Base-by-base conservation (phyloP, 805 yeast genomes). In the Lipomyces yamadae region DNA sequence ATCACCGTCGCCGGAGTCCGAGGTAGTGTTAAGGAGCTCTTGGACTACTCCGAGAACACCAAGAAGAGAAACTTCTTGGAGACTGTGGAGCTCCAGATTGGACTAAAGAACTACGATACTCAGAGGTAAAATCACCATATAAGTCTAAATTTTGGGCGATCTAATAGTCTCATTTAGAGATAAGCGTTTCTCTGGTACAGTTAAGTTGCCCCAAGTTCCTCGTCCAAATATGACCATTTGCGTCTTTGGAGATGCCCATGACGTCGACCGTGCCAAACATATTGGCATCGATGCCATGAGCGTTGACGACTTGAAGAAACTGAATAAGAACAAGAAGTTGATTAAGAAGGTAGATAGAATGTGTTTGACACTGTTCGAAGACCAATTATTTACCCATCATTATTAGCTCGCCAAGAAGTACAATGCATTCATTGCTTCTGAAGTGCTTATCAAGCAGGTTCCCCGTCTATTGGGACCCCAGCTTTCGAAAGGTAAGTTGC, bases 141-240 rank as follows among this genome's bases (percentile, higher is more conserved):
- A 32, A 2, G 35, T 29, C n/a, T 13, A 32, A 18, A 2, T 11
- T 18, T 10, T n/a, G 50, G 18, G 32, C 8, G 7, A n/a, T n/a
- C n/a, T 53, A 29, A 35, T 62, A 61, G 18, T 18, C n/a, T 8
- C 10, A 8, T 52, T n/a, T 58, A 67, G 71, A 91, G 99, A 95
- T 86, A 95, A 95, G 93, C 98, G 99, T 92, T 95, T 95, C 98
- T 94, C 98, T 82, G 99, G 99, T 86, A 81, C 98, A 81, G 89
- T 95, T 86, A 95, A 89, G 86, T 88, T 95, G 79, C 99, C 99
- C 81, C 89, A 88, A 81, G 97, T 96, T 76, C 99, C 99, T 87
- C 96, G 99, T 89, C 99, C 99, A 86, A 95, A 95, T 97, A 92
- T 95, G 98, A 91, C 98, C 85, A 84, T 95, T 87, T 95, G 99